Conservation (phyloP, 169 alveolate genomes). For the Hepatocystis sp. region DNA sequence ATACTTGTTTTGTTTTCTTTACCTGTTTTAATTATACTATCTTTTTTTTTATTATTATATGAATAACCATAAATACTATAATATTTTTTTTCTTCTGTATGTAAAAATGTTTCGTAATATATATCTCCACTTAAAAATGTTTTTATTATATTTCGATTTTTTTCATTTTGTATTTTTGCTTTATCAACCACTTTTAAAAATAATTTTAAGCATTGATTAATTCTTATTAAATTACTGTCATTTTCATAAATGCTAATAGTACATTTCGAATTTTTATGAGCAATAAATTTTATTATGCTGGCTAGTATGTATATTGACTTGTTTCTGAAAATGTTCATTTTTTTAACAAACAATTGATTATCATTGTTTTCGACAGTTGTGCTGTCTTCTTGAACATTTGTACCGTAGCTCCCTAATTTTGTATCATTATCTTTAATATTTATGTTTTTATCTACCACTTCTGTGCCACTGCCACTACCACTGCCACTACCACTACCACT, state of each 20-base stretch:
- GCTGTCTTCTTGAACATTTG: background rate
- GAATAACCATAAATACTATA: constrained; percentile 40
- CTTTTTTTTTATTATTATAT: constrained; percentile 3
- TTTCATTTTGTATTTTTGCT: constrained; percentile 2
- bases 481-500: background rate
- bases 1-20: no score
- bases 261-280: constrained; percentile 13
- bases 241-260: constrained; percentile 14
- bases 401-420: no score
- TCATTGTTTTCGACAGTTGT: background rate
- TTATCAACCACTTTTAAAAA: constrained; percentile 10
- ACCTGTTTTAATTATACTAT: background rate
- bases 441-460: background rate
- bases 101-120: constrained; percentile 34
- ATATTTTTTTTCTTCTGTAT: constrained; percentile 62
- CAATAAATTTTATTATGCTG: constrained; percentile 24
- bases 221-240: constrained; percentile 65
- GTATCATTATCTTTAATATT: background rate
- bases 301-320: constrained; percentile 39
- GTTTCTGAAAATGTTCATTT: constrained; percentile 25
- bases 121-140: constrained; percentile 54
- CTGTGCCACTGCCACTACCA: background rate
- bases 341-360: background rate
- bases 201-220: constrained; percentile 57
- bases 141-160: constrained; percentile 12